Conservation (phyloP, 169 alveolate species). For the Perkinsus chesapeaki region DNA sequence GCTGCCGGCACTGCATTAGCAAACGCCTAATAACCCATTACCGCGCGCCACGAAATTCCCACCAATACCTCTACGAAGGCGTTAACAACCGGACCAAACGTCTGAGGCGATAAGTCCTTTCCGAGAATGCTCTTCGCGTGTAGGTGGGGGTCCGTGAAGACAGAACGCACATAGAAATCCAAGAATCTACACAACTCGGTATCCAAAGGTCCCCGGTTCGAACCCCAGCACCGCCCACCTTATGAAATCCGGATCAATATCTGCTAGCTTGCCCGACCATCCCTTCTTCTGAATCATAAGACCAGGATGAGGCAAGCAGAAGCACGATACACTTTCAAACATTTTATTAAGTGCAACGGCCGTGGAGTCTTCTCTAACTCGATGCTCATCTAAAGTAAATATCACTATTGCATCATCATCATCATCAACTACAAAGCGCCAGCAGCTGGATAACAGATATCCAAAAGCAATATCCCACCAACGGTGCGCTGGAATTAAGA, state of each 20-base stretch:
- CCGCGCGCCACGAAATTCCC: neutral
- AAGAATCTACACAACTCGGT: neutral
- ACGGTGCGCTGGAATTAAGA: too few relatives aligned
- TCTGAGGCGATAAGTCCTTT: neutral
- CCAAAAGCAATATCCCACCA: too few relatives aligned
- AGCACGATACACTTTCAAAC: neutral
- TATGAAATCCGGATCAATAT: slow-evolving; percentile 11
- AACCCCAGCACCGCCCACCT: neutral
- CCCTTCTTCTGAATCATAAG: slow-evolving; percentile 5
- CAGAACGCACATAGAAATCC: neutral
- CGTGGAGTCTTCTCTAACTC: neutral
- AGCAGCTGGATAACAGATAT: neutral
- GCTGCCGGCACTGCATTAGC: neutral
- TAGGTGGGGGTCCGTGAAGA: neutral
- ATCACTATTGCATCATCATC: neutral
- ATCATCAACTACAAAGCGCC: neutral
- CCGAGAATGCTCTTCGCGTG: neutral
- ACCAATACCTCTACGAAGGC: neutral
- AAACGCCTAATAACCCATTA: neutral
- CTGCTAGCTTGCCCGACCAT: neutral
- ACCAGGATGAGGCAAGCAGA: slow-evolving; percentile 16
- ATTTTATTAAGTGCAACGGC: neutral
- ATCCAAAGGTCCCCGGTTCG: neutral
- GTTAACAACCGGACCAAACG: neutral
- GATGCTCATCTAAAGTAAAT: neutral